phyloP scores from a whole-genome alignment of 768 basidiomycete species.

The Coprinopsis sp. region DNA sequence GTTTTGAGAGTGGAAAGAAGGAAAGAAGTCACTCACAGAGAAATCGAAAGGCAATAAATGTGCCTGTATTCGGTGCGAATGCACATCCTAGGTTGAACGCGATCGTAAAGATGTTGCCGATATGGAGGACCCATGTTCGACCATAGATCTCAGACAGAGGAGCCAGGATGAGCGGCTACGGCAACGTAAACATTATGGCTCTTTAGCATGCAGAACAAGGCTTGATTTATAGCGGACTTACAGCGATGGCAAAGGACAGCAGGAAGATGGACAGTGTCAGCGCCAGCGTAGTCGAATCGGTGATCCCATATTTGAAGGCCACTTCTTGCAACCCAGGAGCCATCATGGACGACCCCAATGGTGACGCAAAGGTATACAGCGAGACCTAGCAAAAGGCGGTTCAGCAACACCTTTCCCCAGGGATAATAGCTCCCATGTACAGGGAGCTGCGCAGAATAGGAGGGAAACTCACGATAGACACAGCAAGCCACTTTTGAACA shows the following conservation, averaged over 20 bases:
- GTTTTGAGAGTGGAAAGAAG: too few species aligned
- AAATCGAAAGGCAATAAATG: constrained; percentile 60
- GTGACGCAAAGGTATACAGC: constrained; percentile 24
- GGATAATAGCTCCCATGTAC: too few species aligned
- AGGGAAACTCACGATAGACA: too few species aligned
- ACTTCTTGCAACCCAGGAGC: constrained; percentile 53
- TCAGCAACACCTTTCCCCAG: too few species aligned
- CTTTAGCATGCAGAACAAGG: not conserved
- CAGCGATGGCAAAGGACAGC: constrained; percentile 46
- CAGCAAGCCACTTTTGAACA: too few species aligned
- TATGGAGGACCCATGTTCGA: constrained; percentile 64
- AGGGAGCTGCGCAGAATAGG: too few species aligned
- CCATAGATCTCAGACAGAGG: constrained; percentile 72
- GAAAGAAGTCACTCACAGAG: too few species aligned
- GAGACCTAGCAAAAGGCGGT: too few species aligned
- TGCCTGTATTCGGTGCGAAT: constrained; percentile 47
- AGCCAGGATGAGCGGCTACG: constrained; percentile 52
- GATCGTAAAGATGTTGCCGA: constrained; percentile 54
- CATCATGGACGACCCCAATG: constrained; percentile 37
- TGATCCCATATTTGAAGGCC: constrained; percentile 43
- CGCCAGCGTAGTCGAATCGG: constrained; percentile 39
- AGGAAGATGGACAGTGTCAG: constrained; percentile 55
- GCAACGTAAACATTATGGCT: not conserved
- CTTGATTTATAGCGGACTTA: not conserved
- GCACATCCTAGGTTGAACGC: constrained; percentile 65